phyloP scores from a whole-genome alignment of 1,139 yeast species.

The Meyerozyma carpophila region DNA sequence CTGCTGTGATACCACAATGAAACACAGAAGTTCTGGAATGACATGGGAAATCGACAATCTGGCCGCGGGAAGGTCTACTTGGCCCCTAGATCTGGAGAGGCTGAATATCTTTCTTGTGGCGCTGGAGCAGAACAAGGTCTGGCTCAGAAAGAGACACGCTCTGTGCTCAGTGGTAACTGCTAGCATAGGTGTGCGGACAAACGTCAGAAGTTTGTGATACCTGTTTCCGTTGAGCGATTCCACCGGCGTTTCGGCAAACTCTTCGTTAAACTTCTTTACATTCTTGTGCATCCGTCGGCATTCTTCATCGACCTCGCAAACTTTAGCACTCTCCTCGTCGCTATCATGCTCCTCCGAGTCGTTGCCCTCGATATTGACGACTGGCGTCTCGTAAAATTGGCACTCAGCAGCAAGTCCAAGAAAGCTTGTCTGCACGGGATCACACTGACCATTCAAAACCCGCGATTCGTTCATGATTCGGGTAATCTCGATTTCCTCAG shows the following conservation, averaged over 20 bases:
- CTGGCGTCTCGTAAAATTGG: constrained; percentile 34
- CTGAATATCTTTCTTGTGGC: constrained; percentile 44
- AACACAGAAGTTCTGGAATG: constrained; percentile 51
- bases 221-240: constrained; percentile 11
- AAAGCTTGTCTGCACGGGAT: constrained; percentile 35
- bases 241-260: not conserved
- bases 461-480: constrained; percentile 31
- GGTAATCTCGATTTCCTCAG: constrained; percentile 21
- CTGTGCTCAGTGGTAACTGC: constrained; percentile 40
- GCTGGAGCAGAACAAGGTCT: constrained; percentile 47
- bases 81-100: constrained; percentile 18
- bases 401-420: constrained; percentile 42
- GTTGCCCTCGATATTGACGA: constrained; percentile 10
- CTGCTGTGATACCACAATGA: constrained; percentile 51
- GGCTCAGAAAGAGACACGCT: constrained; percentile 45
- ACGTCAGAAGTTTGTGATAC: constrained; percentile 5
- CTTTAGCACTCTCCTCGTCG: constrained; percentile 12
- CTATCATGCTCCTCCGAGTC: not conserved
- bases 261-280: constrained; percentile 2
- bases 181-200: constrained; percentile 17
- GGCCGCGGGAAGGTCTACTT: constrained; percentile 40
- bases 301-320: constrained; percentile 33
- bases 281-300: constrained; percentile 29
- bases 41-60: constrained; percentile 48
- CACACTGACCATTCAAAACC: constrained; percentile 28